A percentile compares a stretch with the other conserved stretches of the same genome.
These are phyloP conservation scores for Lipomyces orientalis DNA, from an alignment of 805 yeast genomes.

Conservation along the genomic window DNA sequence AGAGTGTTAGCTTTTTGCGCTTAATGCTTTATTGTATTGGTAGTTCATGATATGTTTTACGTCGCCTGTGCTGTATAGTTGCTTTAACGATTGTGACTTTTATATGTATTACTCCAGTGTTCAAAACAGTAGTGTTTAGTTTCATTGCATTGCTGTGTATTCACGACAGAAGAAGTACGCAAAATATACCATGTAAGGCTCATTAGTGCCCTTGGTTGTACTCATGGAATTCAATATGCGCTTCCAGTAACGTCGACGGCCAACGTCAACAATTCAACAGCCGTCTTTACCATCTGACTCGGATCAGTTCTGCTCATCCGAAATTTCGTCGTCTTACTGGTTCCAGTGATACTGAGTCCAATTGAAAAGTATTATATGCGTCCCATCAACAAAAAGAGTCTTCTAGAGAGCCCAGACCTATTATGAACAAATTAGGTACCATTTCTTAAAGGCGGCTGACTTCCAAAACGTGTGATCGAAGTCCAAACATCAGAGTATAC, in stretches of 20 bases:
- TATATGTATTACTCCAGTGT: neutral
- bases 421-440: neutral
- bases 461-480: neutral
- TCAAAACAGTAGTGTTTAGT: neutral
- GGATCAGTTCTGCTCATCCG: neutral
- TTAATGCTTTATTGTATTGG: neutral
- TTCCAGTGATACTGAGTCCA: too few species aligned
- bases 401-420: neutral
- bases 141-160: neutral
- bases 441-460: neutral
- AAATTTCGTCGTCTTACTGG: too few species aligned
- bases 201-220: neutral
- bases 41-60: neutral
- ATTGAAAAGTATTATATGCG: neutral
- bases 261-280: too few species aligned
- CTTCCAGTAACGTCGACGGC: too few species aligned
- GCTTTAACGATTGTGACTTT: neutral
- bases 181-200: neutral
- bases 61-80: neutral
- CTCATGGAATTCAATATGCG: too few species aligned
- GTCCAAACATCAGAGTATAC: slow-evolving; percentile 23
- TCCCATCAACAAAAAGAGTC: neutral
- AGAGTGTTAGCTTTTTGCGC: neutral
- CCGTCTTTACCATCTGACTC: too few species aligned
- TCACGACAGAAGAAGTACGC: neutral